Percentiles rank a stretch among this genome's conserved stretches.
phyloP scores from a whole-genome alignment of 495 filamentous ascomycete species.

The Schizothecium vesticola region DNA sequence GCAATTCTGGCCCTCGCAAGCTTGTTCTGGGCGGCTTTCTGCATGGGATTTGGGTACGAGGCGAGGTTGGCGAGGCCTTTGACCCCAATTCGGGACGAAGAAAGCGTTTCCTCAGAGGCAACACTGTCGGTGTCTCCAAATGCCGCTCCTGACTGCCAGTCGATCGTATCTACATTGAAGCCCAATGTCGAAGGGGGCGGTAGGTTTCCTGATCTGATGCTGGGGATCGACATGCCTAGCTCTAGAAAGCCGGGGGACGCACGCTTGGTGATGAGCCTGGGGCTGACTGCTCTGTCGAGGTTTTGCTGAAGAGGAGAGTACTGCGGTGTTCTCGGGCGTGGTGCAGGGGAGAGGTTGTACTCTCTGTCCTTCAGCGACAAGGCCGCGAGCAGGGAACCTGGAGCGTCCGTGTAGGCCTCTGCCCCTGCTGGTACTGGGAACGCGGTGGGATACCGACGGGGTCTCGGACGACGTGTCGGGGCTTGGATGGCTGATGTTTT shows the following conservation, averaged over 20 bases:
- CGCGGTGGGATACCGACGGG: constrained; percentile 20
- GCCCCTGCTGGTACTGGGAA: constrained; percentile 16
- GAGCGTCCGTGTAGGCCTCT: constrained; percentile 13
- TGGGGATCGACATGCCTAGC: constrained; percentile 17
- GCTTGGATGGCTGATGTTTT: constrained; percentile 35
- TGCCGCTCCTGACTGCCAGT: constrained; percentile 2
- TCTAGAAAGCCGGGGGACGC: background rate
- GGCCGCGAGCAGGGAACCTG: constrained; percentile 18
- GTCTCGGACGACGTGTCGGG: constrained; percentile 40
- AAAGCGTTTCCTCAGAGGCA: constrained; percentile 22
- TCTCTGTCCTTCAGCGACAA: constrained; percentile 17
- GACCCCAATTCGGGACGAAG: constrained; percentile 27
- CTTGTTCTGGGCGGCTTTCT: constrained; percentile 37
- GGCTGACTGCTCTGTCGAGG: constrained; percentile 40
- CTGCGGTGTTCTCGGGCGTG: constrained; percentile 18
- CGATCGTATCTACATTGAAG: background rate
- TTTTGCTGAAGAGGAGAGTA: constrained; percentile 48
- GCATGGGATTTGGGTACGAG: constrained; percentile 43
- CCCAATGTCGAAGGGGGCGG: constrained; percentile 11
- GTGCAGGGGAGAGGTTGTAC: constrained; percentile 16
- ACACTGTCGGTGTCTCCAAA: constrained; percentile 21
- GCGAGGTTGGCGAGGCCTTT: constrained; percentile 40
- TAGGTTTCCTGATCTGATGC: constrained; percentile 22
- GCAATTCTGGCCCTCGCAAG: constrained; percentile 31
- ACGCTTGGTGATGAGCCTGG: constrained; percentile 13